phyloP scores from a whole-genome alignment of 768 basidiomycete genomes.

The Paxillus rubicundulus region DNA sequence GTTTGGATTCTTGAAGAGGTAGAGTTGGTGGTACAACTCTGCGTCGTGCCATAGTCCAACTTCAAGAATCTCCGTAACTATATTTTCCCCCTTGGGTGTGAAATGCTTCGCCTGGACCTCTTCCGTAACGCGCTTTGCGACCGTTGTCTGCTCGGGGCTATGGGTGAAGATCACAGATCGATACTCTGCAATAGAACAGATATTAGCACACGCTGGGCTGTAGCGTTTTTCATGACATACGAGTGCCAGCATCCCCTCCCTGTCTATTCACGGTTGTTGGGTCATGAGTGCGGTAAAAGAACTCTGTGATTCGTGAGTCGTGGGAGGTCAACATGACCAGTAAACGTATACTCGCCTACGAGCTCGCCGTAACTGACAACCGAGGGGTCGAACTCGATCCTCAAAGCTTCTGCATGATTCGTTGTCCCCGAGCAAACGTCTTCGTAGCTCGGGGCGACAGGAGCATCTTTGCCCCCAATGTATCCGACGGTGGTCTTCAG shows the following conservation, averaged over 20 bases:
- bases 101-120: conserved; percentile 87
- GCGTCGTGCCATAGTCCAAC: conserved; percentile 81
- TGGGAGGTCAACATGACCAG: neutral
- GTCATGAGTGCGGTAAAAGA: conserved; percentile 94
- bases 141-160: conserved; percentile 64
- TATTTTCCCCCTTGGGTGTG: conserved; percentile 64
- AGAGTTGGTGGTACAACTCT: conserved; percentile 82
- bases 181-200: conserved; percentile 57
- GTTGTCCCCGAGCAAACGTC: conserved; percentile 80
- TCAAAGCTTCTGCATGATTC: conserved; percentile 85
- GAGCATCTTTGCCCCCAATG: conserved; percentile 63
- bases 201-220: neutral
- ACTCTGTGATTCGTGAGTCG: conserved; percentile 47
- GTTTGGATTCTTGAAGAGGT: conserved; percentile 71
- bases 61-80: conserved; percentile 72
- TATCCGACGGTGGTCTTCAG: conserved; percentile 76
- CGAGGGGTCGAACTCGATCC: conserved; percentile 81
- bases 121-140: conserved; percentile 73
- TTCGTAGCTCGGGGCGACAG: conserved; percentile 60
- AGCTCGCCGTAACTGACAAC: conserved; percentile 81
- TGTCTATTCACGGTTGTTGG: conserved; percentile 82
- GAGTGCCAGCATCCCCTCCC: conserved; percentile 73
- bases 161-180: conserved; percentile 89
- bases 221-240: conserved; percentile 42
- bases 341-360: conserved; percentile 59